These are phyloP conservation scores for Trichoderma parareesei DNA, from an alignment of 495 filamentous ascomycete species.

Conservation along the genomic window DNA sequence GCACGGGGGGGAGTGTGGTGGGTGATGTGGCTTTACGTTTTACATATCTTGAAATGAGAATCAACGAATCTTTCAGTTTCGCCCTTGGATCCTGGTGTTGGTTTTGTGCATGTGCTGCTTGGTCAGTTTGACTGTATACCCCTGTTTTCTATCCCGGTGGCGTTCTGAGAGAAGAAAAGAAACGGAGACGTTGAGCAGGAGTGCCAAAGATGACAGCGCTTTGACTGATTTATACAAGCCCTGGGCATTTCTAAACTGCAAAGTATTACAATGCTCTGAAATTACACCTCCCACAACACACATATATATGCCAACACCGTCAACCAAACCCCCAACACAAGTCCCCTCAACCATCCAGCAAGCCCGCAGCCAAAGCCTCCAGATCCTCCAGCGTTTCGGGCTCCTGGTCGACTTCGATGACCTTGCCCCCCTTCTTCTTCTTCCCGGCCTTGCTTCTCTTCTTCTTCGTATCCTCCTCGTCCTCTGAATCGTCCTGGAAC, in stretches of 20 bases:
- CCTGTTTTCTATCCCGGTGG: not conserved
- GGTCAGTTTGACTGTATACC: not conserved
- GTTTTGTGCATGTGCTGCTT: not conserved
- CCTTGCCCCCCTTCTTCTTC: constrained; percentile 39
- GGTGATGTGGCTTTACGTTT: not conserved
- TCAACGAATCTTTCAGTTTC: not conserved
- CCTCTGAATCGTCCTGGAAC: constrained; percentile 37
- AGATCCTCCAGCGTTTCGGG: constrained; percentile 84
- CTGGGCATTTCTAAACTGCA: not conserved
- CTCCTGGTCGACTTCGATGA: constrained; percentile 50
- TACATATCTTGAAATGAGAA: constrained; percentile 4
- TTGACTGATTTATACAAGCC: not conserved
- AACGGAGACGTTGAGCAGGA: not conserved
- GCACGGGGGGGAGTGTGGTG: not conserved
- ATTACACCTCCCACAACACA: not conserved
- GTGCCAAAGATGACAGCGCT: not conserved
- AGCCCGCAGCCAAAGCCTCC: constrained; percentile 75
- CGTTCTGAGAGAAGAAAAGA: not conserved
- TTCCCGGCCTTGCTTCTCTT: constrained; percentile 15
- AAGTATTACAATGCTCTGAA: not conserved
- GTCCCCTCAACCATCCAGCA: constrained; percentile 49
- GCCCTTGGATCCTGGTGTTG: not conserved
- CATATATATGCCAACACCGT: not conserved
- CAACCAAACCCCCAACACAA: not conserved
- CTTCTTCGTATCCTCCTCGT: constrained; percentile 28